phyloP scores from a whole-genome alignment of 2,329 filamentous ascomycete species.

The Apiospora koreana region DNA sequence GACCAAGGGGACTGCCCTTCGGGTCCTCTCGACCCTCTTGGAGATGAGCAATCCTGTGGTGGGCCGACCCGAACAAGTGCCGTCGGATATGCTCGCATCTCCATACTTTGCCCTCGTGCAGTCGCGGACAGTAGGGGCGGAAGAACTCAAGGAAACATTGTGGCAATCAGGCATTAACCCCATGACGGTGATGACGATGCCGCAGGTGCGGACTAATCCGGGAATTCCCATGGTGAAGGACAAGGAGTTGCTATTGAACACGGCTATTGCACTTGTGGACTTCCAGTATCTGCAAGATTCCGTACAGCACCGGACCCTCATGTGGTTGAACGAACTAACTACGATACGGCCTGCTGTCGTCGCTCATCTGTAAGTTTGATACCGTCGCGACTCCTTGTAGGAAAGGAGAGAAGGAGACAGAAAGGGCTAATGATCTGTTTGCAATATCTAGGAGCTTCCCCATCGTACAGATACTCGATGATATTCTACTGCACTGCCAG shows the following conservation, averaged over 20 bases:
- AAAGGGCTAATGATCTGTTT: neutral
- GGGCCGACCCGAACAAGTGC: constrained; percentile 34
- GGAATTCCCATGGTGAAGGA: constrained; percentile 54
- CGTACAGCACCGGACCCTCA: constrained; percentile 59
- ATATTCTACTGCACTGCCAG: constrained; percentile 64
- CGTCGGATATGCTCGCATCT: constrained; percentile 40
- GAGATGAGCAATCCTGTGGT: constrained; percentile 46
- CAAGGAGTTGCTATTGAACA: constrained; percentile 62
- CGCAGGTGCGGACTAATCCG: constrained; percentile 42
- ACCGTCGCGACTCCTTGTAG: neutral
- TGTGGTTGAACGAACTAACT: constrained; percentile 62
- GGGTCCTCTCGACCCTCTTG: constrained; percentile 63
- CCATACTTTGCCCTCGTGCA: constrained; percentile 64
- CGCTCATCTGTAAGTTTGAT: constrained; percentile 53
- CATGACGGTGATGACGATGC: constrained; percentile 40
- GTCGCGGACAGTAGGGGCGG: constrained; percentile 53
- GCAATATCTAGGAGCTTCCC: constrained; percentile 50
- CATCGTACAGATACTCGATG: constrained; percentile 60
- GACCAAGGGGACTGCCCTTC: constrained; percentile 59
- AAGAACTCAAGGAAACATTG: constrained; percentile 64
- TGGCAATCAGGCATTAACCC: constrained; percentile 60
- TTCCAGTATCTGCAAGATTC: constrained; percentile 65
- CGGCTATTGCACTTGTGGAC: constrained; percentile 65
- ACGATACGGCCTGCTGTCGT: constrained; percentile 56
- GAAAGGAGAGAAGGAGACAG: neutral